A percentile compares a stretch with the other conserved stretches of the same genome.
These are phyloP conservation scores for Phytophthora litchii DNA, from an alignment of 352 stramenopile species.

Conservation along the genomic window DNA sequence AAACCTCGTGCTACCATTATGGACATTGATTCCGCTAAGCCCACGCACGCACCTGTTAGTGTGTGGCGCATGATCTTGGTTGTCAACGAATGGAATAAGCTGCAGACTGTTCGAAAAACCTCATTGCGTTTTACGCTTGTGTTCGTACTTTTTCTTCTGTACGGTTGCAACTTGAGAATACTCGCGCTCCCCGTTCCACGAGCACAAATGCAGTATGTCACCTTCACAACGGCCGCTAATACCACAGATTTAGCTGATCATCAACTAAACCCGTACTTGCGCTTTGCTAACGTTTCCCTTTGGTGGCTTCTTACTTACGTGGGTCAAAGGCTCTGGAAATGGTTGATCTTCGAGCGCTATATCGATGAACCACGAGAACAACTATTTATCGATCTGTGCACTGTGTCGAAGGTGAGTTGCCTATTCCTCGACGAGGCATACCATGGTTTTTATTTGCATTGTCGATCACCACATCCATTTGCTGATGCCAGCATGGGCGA, in stretches of 20 bases:
- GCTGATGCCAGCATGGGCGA: slow-evolving; percentile 94
- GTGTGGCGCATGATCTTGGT: slow-evolving; percentile 95
- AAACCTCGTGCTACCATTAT: slow-evolving; percentile 75
- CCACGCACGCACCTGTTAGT: slow-evolving; percentile 72
- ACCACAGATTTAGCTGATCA: slow-evolving; percentile 20
- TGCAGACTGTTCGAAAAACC: slow-evolving; percentile 85
- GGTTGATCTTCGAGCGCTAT: slow-evolving; percentile 85
- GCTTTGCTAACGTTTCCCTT: slow-evolving; percentile 89
- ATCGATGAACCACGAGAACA: slow-evolving; percentile 69
- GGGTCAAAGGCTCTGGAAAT: slow-evolving; percentile 89
- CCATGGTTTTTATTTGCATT: slow-evolving; percentile 96
- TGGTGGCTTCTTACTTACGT: slow-evolving; percentile 83
- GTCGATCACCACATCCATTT: slow-evolving; percentile 91
- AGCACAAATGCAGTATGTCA: slow-evolving; percentile 55
- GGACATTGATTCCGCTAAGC: slow-evolving; percentile 53
- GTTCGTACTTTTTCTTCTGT: slow-evolving; percentile 88
- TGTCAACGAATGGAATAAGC: slow-evolving; percentile 94
- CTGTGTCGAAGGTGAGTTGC: slow-evolving; percentile 92
- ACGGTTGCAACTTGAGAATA: slow-evolving; percentile 64
- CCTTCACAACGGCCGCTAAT: slow-evolving; percentile 27
- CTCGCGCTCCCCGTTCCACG: slow-evolving; percentile 60
- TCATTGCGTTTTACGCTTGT: slow-evolving; percentile 87
- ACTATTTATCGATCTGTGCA: slow-evolving; percentile 95
- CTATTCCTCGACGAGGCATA: slow-evolving; percentile 93
- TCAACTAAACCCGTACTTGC: slow-evolving; percentile 85